These are phyloP conservation scores for Leccinum incarnatum DNA, from an alignment of 768 basidiomycete species.

Conservation along the genomic window DNA sequence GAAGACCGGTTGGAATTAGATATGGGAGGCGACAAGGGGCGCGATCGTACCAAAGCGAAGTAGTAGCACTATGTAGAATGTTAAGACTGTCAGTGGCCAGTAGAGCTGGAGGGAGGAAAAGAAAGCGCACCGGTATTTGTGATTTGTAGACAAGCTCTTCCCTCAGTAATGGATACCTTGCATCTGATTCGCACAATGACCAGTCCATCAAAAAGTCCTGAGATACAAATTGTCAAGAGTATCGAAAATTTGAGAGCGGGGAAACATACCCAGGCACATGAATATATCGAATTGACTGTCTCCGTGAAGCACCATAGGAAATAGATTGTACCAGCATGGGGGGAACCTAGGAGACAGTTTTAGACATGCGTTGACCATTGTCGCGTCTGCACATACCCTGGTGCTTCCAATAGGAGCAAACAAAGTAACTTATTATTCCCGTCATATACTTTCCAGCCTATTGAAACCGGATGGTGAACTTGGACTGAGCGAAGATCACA, in stretches of 20 bases:
- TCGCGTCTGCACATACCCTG: constrained; percentile 38
- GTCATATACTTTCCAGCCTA: constrained; percentile 83
- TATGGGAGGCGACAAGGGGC: neutral
- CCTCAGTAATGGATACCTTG: constrained; percentile 60
- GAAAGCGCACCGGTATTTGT: constrained; percentile 48
- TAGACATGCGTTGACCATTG: neutral
- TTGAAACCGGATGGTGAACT: neutral
- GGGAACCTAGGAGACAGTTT: constrained; percentile 23
- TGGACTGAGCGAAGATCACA: neutral
- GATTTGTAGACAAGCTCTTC: constrained; percentile 72
- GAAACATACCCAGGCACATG: constrained; percentile 68
- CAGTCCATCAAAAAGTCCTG: constrained; percentile 94
- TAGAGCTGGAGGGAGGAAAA: neutral
- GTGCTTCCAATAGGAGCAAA: constrained; percentile 77
- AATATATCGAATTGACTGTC: constrained; percentile 64
- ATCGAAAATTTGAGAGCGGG: neutral
- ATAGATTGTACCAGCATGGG: constrained; percentile 47
- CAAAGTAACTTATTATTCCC: constrained; percentile 61
- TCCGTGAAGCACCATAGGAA: constrained; percentile 69
- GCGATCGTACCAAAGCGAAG: constrained; percentile 60
- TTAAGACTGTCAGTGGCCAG: neutral
- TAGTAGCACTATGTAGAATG: constrained; percentile 65
- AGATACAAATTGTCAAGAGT: neutral
- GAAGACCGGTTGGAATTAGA: neutral
- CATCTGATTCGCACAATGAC: constrained; percentile 67